phyloP scores from a whole-genome alignment of 805 yeast genomes.

The Metschnikowia continentalis region DNA sequence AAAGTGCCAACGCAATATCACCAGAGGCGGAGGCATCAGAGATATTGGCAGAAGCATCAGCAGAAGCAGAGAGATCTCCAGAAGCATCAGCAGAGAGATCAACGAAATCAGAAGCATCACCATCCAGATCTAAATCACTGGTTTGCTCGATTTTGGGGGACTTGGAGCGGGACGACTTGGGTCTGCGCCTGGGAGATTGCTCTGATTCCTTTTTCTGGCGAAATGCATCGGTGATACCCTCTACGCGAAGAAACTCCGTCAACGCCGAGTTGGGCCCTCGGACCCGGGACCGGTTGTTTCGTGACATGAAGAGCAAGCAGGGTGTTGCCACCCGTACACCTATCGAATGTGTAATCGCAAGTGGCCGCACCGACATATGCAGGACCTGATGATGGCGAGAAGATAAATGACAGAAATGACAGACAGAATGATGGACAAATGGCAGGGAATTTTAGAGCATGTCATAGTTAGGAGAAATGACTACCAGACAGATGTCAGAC shows the following conservation, averaged over 20 bases:
- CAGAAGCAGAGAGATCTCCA: too few relatives aligned
- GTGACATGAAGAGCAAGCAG: background rate
- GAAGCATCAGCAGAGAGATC: background rate
- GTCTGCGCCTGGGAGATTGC: slow-evolving; percentile 29
- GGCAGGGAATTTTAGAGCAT: too few relatives aligned
- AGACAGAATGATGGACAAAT: too few relatives aligned
- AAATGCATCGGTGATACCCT: slow-evolving; percentile 84
- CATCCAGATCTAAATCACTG: slow-evolving; percentile 2
- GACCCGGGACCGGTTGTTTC: slow-evolving; percentile 21
- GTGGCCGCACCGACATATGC: too few relatives aligned
- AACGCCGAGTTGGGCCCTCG: slow-evolving; percentile 80
- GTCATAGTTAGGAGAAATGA: too few relatives aligned
- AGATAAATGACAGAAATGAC: too few relatives aligned
- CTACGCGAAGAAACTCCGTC: slow-evolving; percentile 81
- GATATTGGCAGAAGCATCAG: too few relatives aligned
- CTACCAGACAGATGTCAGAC: too few relatives aligned
- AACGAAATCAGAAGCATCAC: background rate
- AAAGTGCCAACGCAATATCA: slow-evolving; percentile 1
- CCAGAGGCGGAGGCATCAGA: too few relatives aligned
- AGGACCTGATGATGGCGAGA: too few relatives aligned
- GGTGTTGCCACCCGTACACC: background rate
- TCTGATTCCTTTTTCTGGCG: slow-evolving; percentile 35
- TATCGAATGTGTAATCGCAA: too few relatives aligned
- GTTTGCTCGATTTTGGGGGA: background rate
- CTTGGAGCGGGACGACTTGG: background rate